phyloP scores from a whole-genome alignment of 306 rosid genomes.

The Glycine tomentella region DNA sequence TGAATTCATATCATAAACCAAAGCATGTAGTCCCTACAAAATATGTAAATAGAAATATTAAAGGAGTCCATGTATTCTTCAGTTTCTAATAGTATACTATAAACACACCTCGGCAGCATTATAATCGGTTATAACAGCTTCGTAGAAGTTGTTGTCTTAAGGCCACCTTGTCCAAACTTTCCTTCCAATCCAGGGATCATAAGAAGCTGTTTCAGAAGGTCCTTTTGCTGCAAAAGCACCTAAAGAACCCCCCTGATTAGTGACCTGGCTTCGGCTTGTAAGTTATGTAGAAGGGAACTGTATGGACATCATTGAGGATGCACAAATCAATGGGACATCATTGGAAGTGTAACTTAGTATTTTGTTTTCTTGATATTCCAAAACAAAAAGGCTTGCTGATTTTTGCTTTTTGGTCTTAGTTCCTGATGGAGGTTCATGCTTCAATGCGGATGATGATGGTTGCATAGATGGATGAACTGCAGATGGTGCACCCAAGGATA shows the following conservation, averaged over 20 bases:
- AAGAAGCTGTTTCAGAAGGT: constrained; percentile 55
- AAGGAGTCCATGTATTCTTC: constrained; percentile 13
- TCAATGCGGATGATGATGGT: no score
- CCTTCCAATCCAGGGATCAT: constrained; percentile 69
- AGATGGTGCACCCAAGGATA: constrained; percentile 63
- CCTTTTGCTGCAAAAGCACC: constrained; percentile 55
- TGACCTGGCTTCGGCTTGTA: constrained; percentile 56
- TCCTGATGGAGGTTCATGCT: no score
- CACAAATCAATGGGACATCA: no score
- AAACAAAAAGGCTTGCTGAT: no score
- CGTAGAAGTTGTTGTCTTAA: constrained; percentile 87
- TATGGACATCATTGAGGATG: no score
- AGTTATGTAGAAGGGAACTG: constrained; percentile 65
- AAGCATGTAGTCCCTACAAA: constrained; percentile 76
- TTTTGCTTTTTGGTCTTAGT: no score
- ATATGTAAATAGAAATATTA: constrained; percentile 10
- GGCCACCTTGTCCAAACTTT: constrained; percentile 94
- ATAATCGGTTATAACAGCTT: constrained; percentile 81
- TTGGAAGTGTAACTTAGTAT: no score
- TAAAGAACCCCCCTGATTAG: constrained; percentile 60
- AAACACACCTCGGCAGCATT: constrained; percentile 62
- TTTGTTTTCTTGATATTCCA: no score
- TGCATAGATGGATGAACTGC: no score
- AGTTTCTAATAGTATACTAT: constrained; percentile 3
- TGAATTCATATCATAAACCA: constrained; percentile 77